A percentile compares a stretch with the other conserved stretches of the same genome.
These are phyloP conservation scores for Peniophora sp. DNA, from an alignment of 1,284 basidiomycete species.

Conservation along the genomic window DNA sequence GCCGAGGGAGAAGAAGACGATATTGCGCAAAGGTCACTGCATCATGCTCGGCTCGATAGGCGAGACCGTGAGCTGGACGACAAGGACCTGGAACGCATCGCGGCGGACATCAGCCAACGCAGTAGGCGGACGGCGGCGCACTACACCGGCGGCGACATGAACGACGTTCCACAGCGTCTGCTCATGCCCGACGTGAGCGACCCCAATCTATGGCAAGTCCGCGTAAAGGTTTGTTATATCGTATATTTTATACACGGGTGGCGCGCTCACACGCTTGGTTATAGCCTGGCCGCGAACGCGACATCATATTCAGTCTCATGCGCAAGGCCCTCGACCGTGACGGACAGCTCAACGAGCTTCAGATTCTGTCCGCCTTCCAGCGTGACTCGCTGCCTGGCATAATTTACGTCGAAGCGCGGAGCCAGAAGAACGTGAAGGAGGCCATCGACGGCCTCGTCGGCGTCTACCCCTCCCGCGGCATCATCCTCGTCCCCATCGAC, in stretches of 20 bases:
- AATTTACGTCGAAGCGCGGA: slow-evolving; percentile 93
- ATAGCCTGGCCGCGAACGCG: slow-evolving; percentile 85
- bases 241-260: background rate
- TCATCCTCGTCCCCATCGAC: slow-evolving; percentile 89
- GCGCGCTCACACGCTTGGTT: slow-evolving; percentile 7
- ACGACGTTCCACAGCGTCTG: slow-evolving; percentile 90
- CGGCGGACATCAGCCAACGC: slow-evolving; percentile 76
- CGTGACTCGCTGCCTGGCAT: slow-evolving; percentile 92
- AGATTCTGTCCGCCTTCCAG: slow-evolving; percentile 90
- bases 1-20: slow-evolving; percentile 69
- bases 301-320: slow-evolving; percentile 92
- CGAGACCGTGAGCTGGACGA: slow-evolving; percentile 74
- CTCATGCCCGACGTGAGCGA: slow-evolving; percentile 97
- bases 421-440: slow-evolving; percentile 78
- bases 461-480: slow-evolving; percentile 76
- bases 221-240: slow-evolving; percentile 69
- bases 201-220: slow-evolving; percentile 92
- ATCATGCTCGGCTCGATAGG: slow-evolving; percentile 77
- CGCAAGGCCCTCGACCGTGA: slow-evolving; percentile 83
- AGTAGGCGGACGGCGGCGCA: slow-evolving; percentile 65
- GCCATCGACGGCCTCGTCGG: slow-evolving; percentile 90
- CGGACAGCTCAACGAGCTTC: slow-evolving; percentile 69
- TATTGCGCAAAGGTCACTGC: slow-evolving; percentile 46
- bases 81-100: slow-evolving; percentile 81
- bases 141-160: slow-evolving; percentile 80